phyloP scores from a whole-genome alignment of 1,139 yeast species.

The Geotrichum phurueaensis region DNA sequence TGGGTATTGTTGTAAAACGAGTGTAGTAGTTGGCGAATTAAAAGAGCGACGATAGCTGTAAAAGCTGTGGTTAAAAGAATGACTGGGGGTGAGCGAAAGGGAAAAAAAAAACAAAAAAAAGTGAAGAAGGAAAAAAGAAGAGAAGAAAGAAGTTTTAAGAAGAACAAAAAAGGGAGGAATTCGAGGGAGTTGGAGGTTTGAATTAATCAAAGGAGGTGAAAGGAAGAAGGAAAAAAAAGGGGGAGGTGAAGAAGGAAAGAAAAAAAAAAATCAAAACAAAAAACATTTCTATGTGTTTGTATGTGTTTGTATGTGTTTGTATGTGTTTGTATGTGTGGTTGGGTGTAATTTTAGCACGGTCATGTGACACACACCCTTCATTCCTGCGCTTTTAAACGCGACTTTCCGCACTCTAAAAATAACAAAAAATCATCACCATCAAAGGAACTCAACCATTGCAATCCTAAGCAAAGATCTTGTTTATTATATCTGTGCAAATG shows the following conservation, averaged over 20 bases:
- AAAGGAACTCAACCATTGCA: no score
- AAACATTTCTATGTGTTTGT: not conserved
- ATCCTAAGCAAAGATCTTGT: no score
- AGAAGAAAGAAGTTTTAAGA: not conserved
- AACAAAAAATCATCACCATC: no score
- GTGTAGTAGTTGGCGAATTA: not conserved
- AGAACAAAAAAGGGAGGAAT: not conserved
- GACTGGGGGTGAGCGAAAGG: not conserved
- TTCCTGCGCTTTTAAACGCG: no score
- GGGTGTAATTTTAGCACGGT: not conserved
- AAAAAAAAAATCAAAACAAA: not conserved
- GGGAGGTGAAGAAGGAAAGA: not conserved
- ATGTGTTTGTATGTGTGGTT: no score
- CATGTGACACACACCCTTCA: no score
- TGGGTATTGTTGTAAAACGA: not conserved
- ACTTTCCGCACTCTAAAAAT: not conserved
- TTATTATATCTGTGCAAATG: no score
- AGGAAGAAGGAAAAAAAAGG: not conserved
- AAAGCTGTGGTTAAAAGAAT: not conserved
- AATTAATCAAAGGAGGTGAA: not conserved
- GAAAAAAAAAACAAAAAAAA: not conserved
- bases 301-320: no score
- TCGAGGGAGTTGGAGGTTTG: not conserved
- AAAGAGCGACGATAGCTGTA: not conserved
- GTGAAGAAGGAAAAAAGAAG: not conserved